Evolutionary conservation across 495 filamentous ascomycete genomes (phyloP).

Genomic region (Diplogelasinospora grovesii): DNA sequence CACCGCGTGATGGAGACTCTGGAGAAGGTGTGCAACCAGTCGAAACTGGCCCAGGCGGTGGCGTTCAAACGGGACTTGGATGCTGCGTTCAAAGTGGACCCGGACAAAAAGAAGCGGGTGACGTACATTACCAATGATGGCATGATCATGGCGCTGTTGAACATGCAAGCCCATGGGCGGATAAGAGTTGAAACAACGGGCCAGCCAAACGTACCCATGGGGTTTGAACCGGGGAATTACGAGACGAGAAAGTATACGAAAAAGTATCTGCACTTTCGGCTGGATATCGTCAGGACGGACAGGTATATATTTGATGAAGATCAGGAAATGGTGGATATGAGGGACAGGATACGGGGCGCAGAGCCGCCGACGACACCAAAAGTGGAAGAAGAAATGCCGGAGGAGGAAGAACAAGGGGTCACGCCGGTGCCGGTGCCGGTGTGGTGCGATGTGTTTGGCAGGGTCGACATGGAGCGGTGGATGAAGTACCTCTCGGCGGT

Average conservation of each 20-base stretch:
- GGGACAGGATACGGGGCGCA: slow-evolving; percentile 27
- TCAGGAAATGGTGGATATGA: slow-evolving; percentile 34
- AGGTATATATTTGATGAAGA: slow-evolving; percentile 57
- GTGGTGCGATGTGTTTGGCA: slow-evolving; percentile 73
- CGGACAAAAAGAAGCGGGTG: slow-evolving; percentile 24
- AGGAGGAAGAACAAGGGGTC: no score
- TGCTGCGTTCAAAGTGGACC: slow-evolving; percentile 37
- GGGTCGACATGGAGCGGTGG: slow-evolving; percentile 59
- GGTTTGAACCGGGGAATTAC: slow-evolving; percentile 66
- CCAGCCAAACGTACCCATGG: slow-evolving; percentile 62
- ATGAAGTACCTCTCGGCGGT: slow-evolving; percentile 53
- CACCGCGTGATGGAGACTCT: slow-evolving; percentile 48
- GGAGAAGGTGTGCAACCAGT: slow-evolving; percentile 37
- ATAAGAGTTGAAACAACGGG: slow-evolving; percentile 50
- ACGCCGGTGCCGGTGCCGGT: slow-evolving; percentile 51
- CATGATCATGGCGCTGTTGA: slow-evolving; percentile 60
- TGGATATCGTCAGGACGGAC: slow-evolving; percentile 52
- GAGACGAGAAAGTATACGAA: slow-evolving; percentile 65
- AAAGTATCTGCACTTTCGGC: slow-evolving; percentile 50
- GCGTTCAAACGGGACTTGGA: slow-evolving; percentile 57
- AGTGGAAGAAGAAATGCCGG: no score
- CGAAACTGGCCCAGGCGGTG: slow-evolving; percentile 46
- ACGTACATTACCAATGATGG: slow-evolving; percentile 54
- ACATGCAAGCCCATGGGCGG: slow-evolving; percentile 55
- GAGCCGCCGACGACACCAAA: slow-evolving; percentile 20